phyloP scores from a whole-genome alignment of 2,329 filamentous ascomycete genomes.

The Bimuria novae-zelandiae region DNA sequence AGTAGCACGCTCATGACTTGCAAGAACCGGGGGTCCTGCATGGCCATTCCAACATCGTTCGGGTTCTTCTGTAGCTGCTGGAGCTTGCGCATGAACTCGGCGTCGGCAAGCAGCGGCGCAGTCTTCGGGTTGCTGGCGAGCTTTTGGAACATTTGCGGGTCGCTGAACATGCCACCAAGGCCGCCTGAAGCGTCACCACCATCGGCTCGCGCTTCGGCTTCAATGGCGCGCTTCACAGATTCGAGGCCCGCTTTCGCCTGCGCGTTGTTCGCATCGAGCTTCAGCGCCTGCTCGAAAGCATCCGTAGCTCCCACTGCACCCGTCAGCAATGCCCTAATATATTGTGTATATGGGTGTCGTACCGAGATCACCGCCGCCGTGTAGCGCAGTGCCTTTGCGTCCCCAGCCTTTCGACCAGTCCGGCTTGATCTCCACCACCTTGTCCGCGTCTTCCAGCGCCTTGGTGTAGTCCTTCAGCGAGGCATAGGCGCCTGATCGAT shows the following conservation, averaged over 20 bases:
- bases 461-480: conserved; percentile 87
- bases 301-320: conserved; percentile 73
- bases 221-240: conserved; percentile 85
- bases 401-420: conserved; percentile 98
- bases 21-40: conserved; percentile 88
- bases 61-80: conserved; percentile 82
- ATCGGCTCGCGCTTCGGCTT: conserved; percentile 71
- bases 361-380: conserved; percentile 82
- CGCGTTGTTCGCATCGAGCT: conserved; percentile 87
- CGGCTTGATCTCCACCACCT: conserved; percentile 91
- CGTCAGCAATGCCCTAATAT: conserved; percentile 19
- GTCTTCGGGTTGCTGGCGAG: conserved; percentile 96
- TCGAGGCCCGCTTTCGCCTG: conserved; percentile 88
- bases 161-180: conserved; percentile 91
- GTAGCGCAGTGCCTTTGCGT: conserved; percentile 87
- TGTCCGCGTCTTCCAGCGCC: conserved; percentile 86
- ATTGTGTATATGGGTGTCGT: conserved; percentile 31
- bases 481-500: conserved; percentile 84
- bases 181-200: conserved; percentile 72
- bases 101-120: conserved; percentile 75
- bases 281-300: conserved; percentile 92
- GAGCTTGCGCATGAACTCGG: conserved; percentile 87
- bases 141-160: conserved; percentile 87
- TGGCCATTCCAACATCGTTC: conserved; percentile 74
- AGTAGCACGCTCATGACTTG: conserved; percentile 92